These are phyloP conservation scores for Rhytidiadelphus loreus DNA, from an alignment of 225 moss, liverwort and hornwort genomes.

Conservation along the genomic window DNA sequence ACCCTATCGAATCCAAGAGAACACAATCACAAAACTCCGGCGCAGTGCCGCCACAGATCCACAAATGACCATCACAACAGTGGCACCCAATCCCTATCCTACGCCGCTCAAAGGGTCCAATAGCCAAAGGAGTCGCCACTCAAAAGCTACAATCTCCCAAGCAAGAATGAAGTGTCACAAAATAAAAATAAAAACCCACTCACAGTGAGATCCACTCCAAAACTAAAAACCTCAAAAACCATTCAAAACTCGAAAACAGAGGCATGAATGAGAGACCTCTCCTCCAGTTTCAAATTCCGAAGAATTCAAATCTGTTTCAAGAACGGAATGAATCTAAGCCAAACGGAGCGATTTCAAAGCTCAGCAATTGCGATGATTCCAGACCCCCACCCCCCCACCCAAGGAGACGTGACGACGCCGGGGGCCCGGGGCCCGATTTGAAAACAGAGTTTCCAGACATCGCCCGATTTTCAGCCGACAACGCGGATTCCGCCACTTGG, in stretches of 20 bases:
- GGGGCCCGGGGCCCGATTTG: background rate
- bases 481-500: background rate
- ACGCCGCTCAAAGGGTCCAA: background rate
- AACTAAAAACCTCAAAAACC: background rate
- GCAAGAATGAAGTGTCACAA: background rate
- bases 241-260: background rate
- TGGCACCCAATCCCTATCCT: background rate
- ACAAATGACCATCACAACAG: background rate
- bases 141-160: background rate
- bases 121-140: background rate
- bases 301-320: background rate
- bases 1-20: background rate
- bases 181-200: background rate
- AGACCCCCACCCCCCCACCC: background rate
- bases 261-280: background rate
- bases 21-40: background rate
- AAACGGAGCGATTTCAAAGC: background rate
- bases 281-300: background rate
- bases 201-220: background rate
- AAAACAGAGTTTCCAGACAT: background rate
- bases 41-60: background rate
- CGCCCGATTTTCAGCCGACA: constrained; percentile 5
- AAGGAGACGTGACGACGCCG: background rate
- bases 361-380: background rate
- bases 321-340: background rate